phyloP scores from a whole-genome alignment of 2,329 filamentous ascomycete species.

The Colletotrichum godetiae region DNA sequence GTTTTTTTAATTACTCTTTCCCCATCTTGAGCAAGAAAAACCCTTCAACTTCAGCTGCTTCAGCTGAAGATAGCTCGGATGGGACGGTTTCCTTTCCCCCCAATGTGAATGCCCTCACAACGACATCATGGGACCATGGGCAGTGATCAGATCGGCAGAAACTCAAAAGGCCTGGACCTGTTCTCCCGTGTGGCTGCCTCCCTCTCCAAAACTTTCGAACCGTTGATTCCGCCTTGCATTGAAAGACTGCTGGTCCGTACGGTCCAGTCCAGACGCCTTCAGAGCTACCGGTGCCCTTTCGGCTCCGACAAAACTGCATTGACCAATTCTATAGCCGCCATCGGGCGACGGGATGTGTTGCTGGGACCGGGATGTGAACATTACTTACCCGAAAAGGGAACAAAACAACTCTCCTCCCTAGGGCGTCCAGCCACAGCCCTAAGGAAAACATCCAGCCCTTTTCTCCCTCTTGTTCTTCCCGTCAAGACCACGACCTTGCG shows the following conservation, averaged over 20 bases:
- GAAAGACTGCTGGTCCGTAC: neutral
- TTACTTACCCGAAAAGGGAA: neutral
- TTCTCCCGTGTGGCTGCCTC: neutral
- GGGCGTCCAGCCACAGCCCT: constrained; percentile 5
- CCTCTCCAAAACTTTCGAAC: neutral
- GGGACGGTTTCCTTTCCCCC: neutral
- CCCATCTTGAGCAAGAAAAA: neutral
- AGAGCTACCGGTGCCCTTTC: constrained; percentile 22
- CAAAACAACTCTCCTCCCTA: neutral
- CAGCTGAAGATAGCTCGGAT: neutral
- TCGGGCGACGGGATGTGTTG: neutral
- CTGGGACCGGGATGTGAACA: neutral
- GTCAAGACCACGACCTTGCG: neutral
- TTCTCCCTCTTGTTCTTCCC: neutral
- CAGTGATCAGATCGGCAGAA: constrained; percentile 16
- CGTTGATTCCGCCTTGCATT: neutral
- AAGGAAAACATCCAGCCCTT: neutral
- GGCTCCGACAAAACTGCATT: constrained; percentile 8
- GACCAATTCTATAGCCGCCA: neutral
- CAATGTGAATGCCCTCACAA: constrained; percentile 2
- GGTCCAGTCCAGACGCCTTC: neutral
- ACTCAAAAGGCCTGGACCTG: neutral
- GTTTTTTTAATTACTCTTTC: neutral
- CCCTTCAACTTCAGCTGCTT: neutral
- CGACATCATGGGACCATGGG: neutral